phyloP scores from a whole-genome alignment of 371 early-diverging fungal species.

The Smittium mucronatum region DNA sequence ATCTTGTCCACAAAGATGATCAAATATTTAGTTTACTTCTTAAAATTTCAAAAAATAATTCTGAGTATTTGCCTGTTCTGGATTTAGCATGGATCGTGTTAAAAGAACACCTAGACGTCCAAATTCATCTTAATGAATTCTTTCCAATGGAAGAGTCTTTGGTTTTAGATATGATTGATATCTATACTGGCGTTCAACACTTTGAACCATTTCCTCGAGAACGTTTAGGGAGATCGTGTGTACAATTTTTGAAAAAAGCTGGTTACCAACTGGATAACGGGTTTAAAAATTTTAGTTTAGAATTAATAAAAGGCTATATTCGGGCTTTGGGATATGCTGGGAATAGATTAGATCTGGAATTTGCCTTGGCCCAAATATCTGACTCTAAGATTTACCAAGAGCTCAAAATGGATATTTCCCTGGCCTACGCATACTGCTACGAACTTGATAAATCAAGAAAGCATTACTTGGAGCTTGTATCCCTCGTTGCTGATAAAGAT shows the following conservation, averaged over 20 bases:
- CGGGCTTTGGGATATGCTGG: neutral
- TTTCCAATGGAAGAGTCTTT: neutral
- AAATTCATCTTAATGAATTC: neutral
- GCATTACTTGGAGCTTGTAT: neutral
- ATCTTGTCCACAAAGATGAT: neutral
- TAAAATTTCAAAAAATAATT: neutral
- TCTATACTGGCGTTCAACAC: neutral
- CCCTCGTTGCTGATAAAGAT: neutral
- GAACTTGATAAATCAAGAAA: neutral
- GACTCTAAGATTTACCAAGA: neutral
- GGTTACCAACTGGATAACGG: neutral
- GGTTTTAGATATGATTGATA: neutral
- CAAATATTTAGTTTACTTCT: neutral
- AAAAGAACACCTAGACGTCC: neutral
- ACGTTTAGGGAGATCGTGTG: neutral
- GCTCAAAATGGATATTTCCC: neutral
- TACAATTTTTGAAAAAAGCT: neutral
- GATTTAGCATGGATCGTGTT: neutral
- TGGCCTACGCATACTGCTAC: slow-evolving; percentile 5
- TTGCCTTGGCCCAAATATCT: neutral
- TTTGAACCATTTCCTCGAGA: neutral
- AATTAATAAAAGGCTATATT: neutral
- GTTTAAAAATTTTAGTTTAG: neutral
- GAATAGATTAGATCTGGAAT: neutral
- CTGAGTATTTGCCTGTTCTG: neutral